Base-by-base conservation (phyloP, 768 basidiomycete genomes). In the Rhodotorula toruloides region DNA sequence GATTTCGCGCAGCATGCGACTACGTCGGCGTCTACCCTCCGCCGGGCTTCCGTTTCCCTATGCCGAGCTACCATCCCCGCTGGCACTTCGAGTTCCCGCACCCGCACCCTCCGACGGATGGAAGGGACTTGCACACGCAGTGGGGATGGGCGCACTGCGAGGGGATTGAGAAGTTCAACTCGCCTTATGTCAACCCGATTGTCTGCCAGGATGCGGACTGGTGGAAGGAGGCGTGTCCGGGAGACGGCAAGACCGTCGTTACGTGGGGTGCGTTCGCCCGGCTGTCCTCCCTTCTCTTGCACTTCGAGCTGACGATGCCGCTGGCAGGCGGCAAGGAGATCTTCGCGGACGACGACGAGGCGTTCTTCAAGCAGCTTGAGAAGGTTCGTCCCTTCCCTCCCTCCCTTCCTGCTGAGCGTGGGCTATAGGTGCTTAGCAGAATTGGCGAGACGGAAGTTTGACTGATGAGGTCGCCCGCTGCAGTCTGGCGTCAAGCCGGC, bases 151-250 rank as follows among this genome's bases (percentile, higher is more conserved):
- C 31, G 21, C 50, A 61, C 42, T 29, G 53, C 43, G 25, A 67
- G 34, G 54, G 49, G 8, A 21, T 60, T 42, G 58, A 63, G 29
- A 37, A 57, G 6, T 58, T 71, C 56, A 47, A 53, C 29, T 36
- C 32, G n/a, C 70, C 70, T 27, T 67, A 67, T 50, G 58, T 66
- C 54, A 60, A 67, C 32, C 70, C 70, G 43, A 52, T 40, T 12
- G n/a, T 63, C 1, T 39, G 37, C 25, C 40, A 44, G 36, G 70
- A 71, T 46, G 31, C 36, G 36, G 21, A 13, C 12, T 71, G 70
- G 70, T 58, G 58, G 61, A 53, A 53, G 34, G 62, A 67, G 58
- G 70, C 70, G 0, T 61, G 48, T 36, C 70, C 70, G 1, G 57
- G 40, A 1, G 40, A 44, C 0, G 65, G 70, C 0, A 56, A 48